Evolutionary conservation across 176 grass and related monocot species (phyloP).

Genomic region (Zizania latifolia): DNA sequence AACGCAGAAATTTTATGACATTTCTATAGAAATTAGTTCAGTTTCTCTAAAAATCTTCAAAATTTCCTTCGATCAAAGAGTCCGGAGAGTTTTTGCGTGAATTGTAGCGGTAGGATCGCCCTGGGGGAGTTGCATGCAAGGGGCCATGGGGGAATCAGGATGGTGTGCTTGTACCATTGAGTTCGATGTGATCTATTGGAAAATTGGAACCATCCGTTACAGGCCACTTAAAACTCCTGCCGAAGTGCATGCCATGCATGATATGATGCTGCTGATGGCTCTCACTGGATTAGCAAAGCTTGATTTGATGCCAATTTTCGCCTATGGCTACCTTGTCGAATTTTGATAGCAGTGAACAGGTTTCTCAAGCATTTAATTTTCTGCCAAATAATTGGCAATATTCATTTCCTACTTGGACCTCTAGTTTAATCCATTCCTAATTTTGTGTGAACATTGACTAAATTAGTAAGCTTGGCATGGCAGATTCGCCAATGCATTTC

Average conservation of each 20-base stretch:
- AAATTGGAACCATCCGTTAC: background rate
- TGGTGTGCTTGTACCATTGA: conserved; percentile 14
- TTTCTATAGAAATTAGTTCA: no score
- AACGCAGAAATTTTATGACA: no score
- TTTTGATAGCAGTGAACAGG: background rate
- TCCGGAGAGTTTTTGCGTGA: conserved; percentile 29
- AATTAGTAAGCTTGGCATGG: background rate
- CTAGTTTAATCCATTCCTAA: background rate
- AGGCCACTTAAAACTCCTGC: background rate
- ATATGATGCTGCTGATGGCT: background rate
- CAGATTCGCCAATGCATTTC: background rate
- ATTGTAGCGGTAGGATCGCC: no score
- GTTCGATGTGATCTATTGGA: background rate
- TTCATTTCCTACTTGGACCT: background rate
- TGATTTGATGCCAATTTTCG: background rate
- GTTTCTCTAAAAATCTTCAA: no score
- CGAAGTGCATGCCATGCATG: no score
- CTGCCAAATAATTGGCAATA: background rate
- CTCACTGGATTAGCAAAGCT: background rate
- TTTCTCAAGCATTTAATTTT: background rate
- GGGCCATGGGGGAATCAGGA: no score
- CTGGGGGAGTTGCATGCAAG: conserved; percentile 12
- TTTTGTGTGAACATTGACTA: background rate
- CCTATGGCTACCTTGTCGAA: background rate
- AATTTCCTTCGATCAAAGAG: no score